Evolutionary conservation across 2,329 filamentous ascomycete genomes (phyloP).

Genomic region (Fusarium xyrophilum): DNA sequence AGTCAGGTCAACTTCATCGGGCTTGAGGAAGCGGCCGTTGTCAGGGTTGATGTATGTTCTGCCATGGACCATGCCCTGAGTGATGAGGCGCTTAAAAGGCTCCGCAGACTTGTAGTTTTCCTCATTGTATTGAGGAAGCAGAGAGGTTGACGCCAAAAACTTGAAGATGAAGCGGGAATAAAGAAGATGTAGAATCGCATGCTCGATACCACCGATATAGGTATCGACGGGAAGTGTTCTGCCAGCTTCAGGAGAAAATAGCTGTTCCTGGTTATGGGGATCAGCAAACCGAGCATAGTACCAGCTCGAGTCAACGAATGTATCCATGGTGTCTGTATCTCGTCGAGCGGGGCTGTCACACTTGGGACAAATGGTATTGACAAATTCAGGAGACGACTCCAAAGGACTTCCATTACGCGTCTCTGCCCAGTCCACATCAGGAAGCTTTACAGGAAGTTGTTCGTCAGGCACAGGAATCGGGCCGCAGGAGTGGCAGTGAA

Average conservation of each 20-base stretch:
- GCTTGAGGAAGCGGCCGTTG: conserved; percentile 78
- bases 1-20: conserved; percentile 73
- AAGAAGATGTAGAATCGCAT: conserved; percentile 87
- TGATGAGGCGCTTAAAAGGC: conserved; percentile 82
- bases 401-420: conserved; percentile 79
- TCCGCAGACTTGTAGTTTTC: conserved; percentile 59
- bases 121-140: conserved; percentile 52
- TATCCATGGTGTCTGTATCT: conserved; percentile 96
- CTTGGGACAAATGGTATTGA: conserved; percentile 76
- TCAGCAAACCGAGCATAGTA: conserved; percentile 86
- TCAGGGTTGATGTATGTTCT: conserved; percentile 79
- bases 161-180: conserved; percentile 93
- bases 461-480: conserved; percentile 78
- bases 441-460: conserved; percentile 78
- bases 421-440: conserved; percentile 72
- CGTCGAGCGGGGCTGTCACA: conserved; percentile 75
- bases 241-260: conserved; percentile 67
- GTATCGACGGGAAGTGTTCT: conserved; percentile 77
- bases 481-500: conserved; percentile 81
- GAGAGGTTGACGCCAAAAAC: conserved; percentile 68
- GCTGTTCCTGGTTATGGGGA: conserved; percentile 65
- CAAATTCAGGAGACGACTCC: conserved; percentile 73
- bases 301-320: conserved; percentile 95
- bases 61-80: conserved; percentile 93
- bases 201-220: conserved; percentile 90